phyloP scores from a whole-genome alignment of 352 stramenopile species.

The Blastocystis sp. region DNA sequence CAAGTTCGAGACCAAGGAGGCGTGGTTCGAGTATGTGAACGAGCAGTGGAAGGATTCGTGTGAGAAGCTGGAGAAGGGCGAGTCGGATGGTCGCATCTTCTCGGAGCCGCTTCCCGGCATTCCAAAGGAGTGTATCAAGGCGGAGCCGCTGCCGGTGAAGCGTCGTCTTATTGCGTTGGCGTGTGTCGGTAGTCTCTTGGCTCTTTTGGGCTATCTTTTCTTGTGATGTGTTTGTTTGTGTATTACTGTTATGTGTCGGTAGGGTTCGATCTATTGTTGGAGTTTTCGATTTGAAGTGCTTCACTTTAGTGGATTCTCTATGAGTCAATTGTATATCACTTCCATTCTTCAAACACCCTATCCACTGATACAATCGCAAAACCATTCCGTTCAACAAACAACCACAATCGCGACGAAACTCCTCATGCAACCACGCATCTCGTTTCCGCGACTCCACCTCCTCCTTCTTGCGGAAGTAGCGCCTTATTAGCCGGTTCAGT shows the following conservation, averaged over 20 bases:
- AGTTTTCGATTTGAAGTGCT: too few relatives aligned
- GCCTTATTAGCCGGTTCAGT: neutral
- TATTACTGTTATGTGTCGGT: too few relatives aligned
- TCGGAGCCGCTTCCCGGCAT: conserved; percentile 8
- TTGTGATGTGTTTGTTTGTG: neutral
- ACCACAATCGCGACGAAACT: neutral
- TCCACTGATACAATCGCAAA: too few relatives aligned
- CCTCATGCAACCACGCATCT: conserved; percentile 4
- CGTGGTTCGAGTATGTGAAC: conserved; percentile 55
- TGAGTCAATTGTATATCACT: too few relatives aligned
- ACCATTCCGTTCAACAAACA: conserved; percentile 36
- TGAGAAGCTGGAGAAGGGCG: neutral
- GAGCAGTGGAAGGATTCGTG: conserved; percentile 47
- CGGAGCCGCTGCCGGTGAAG: neutral
- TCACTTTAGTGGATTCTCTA: too few relatives aligned
- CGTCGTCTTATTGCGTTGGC: neutral
- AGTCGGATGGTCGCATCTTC: neutral
- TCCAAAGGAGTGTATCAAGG: neutral
- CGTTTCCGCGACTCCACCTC: neutral
- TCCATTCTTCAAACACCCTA: too few relatives aligned
- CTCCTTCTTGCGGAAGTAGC: neutral
- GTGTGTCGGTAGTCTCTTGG: neutral
- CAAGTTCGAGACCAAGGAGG: conserved; percentile 45
- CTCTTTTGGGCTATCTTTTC: neutral
- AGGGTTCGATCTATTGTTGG: too few relatives aligned